Evolutionary conservation across 192 early-diverging fungal species (phyloP).

Genomic region (Phycomyces nitens): DNA sequence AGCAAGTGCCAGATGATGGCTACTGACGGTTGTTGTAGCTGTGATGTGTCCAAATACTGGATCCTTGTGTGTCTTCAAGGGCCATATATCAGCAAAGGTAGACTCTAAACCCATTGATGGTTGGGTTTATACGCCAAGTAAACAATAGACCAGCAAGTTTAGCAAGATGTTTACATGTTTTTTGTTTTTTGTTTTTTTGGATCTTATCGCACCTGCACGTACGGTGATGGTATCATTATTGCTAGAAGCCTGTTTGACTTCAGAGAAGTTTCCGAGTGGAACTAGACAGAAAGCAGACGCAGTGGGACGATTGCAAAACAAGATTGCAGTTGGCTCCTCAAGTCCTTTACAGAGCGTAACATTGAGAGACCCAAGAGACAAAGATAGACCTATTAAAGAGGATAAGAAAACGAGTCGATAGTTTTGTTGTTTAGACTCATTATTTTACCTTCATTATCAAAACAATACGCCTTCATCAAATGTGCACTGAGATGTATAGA

Average conservation of each 20-base stretch:
- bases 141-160: neutral
- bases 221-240: neutral
- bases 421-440: neutral
- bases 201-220: neutral
- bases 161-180: neutral
- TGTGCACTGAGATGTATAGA: slow-evolving; percentile 4
- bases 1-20: slow-evolving; percentile 62
- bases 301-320: neutral
- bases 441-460: slow-evolving; percentile 7
- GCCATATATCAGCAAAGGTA: slow-evolving; percentile 36
- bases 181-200: neutral
- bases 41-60: slow-evolving; percentile 36
- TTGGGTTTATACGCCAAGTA: neutral
- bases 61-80: slow-evolving; percentile 16
- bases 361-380: neutral
- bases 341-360: neutral
- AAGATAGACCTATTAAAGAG: neutral
- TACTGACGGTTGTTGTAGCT: slow-evolving; percentile 45
- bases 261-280: neutral
- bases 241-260: neutral
- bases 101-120: slow-evolving; percentile 14
- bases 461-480: slow-evolving; percentile 2
- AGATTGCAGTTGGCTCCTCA: neutral
- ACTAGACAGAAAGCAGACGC: neutral
- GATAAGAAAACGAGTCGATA: neutral